phyloP scores from a whole-genome alignment of 805 yeast species.

The Candida parachauliodes region DNA sequence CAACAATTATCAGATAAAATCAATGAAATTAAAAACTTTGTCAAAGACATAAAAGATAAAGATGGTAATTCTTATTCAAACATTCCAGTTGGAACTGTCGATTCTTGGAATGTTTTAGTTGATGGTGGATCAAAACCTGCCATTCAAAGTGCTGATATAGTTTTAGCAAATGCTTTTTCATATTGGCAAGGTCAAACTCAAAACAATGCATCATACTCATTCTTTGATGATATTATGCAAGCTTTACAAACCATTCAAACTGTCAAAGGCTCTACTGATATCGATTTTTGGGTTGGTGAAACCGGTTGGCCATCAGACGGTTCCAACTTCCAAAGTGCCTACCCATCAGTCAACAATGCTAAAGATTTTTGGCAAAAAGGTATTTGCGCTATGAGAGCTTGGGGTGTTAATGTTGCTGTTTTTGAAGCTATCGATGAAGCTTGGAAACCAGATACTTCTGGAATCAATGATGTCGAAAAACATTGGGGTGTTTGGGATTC shows the following conservation, averaged over 20 bases:
- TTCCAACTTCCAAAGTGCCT: constrained; percentile 60
- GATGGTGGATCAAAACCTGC: constrained; percentile 72
- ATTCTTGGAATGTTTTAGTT: constrained; percentile 91
- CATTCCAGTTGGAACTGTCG: constrained; percentile 86
- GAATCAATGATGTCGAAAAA: constrained; percentile 81
- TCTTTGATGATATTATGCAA: constrained; percentile 97
- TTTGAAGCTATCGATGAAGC: constrained; percentile 96
- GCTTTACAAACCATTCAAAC: constrained; percentile 87
- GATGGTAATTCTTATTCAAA: constrained; percentile 73
- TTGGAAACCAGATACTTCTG: constrained; percentile 93
- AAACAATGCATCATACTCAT: constrained; percentile 81
- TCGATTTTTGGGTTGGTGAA: constrained; percentile 94
- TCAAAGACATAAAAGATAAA: constrained; percentile 66
- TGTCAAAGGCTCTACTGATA: constrained; percentile 79
- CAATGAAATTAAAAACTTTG: constrained; percentile 53
- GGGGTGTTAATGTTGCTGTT: constrained; percentile 91
- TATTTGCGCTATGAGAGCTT: constrained; percentile 88
- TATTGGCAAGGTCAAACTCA: constrained; percentile 98
- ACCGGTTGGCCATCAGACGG: constrained; percentile 97
- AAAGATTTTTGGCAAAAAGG: constrained; percentile 80
- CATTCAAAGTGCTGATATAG: constrained; percentile 76
- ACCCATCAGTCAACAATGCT: constrained; percentile 74
- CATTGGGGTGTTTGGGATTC: constrained; percentile 90
- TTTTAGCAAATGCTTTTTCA: constrained; percentile 93
- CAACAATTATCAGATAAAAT: constrained; percentile 67